Base-by-base conservation (phyloP, 805 yeast genomes). In the Cyberlindnera bimundalis region DNA sequence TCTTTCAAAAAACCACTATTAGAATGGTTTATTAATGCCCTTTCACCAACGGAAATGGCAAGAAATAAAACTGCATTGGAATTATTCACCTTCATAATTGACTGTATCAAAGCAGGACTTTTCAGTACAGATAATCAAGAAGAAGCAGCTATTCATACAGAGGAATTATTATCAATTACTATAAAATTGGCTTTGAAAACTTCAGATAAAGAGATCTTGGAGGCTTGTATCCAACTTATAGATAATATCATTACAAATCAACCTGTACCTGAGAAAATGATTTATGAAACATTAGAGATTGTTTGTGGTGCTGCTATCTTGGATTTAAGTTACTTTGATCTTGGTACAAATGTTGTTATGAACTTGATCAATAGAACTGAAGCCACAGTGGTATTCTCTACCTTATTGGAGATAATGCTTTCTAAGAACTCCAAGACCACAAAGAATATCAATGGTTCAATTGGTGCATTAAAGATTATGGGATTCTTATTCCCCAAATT, bases 221-320 rank as follows among this genome's bases (percentile, higher is more conserved):
- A 54, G n/a, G 53, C 59, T 6, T 64, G 74, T 27, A 53, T 76
- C 9, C 61, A 58, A 3, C 44, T 74, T n/a, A 47, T 79, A 8
- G 68, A 70, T 32, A 59, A 74, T 0, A 59, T 72, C 5, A 61
- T 73, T 33, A 55, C 67, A 2, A 73, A 65, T 47, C 79, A 81
- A 1, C 52, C 59, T 20, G 49, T 79, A 3, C 83, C 84, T 0
- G 43, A 59, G 7, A 46, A 59, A 1, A 55, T 57, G n/a, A 56
- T 74, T 19, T 59, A 52, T 16, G 58, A 60, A 6, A 58, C 68
- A 1, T 54, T 78, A 3, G 67, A 66, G 39, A 65, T 76, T 12
- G 51, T 79, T 7, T 71, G 81, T 45, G 73, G 73, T 2, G 60
- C 71, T 1, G 56, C 66, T 23, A 58, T 65, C 1, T 48, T 67